Percentiles rank a stretch among this genome's conserved stretches.
phyloP scores from a whole-genome alignment of 345 rosid species.

The Nephelium lappaceum region DNA sequence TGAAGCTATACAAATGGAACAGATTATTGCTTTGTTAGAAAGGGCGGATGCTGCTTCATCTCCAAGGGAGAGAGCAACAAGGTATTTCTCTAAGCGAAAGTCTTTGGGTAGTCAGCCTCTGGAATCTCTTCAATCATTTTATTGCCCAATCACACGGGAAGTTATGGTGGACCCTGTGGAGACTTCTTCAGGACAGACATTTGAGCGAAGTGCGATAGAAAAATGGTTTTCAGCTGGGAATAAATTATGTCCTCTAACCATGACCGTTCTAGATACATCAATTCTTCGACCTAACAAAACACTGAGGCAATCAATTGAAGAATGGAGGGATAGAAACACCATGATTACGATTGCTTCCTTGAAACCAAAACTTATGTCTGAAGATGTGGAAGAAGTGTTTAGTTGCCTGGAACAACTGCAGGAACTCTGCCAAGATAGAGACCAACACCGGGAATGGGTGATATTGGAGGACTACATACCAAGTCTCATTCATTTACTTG shows the following conservation, averaged over 20 bases:
- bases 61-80: slow-evolving; percentile 55
- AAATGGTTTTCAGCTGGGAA: slow-evolving; percentile 70
- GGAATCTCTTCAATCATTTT: slow-evolving; percentile 71
- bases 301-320: slow-evolving; percentile 68
- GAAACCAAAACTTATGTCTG: slow-evolving; percentile 49
- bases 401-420: slow-evolving; percentile 50
- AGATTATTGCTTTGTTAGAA: slow-evolving; percentile 70
- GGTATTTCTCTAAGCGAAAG: slow-evolving; percentile 54
- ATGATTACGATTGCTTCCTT: slow-evolving; percentile 65
- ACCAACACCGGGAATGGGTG: slow-evolving; percentile 67
- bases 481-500: slow-evolving; percentile 48
- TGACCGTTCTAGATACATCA: slow-evolving; percentile 48
- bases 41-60: slow-evolving; percentile 68
- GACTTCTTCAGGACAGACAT: slow-evolving; percentile 77
- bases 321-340: slow-evolving; percentile 75
- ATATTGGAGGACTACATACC: slow-evolving; percentile 61
- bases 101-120: slow-evolving; percentile 63
- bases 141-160: slow-evolving; percentile 68
- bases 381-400: slow-evolving; percentile 52
- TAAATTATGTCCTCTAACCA: slow-evolving; percentile 62
- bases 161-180: slow-evolving; percentile 80
- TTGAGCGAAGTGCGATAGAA: slow-evolving; percentile 66
- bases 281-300: slow-evolving; percentile 72
- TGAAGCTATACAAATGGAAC: slow-evolving; percentile 78
- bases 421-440: slow-evolving; percentile 59